Base-by-base conservation (phyloP, 1,139 yeast genomes). In the Eremothecium cymbalariae region DNA sequence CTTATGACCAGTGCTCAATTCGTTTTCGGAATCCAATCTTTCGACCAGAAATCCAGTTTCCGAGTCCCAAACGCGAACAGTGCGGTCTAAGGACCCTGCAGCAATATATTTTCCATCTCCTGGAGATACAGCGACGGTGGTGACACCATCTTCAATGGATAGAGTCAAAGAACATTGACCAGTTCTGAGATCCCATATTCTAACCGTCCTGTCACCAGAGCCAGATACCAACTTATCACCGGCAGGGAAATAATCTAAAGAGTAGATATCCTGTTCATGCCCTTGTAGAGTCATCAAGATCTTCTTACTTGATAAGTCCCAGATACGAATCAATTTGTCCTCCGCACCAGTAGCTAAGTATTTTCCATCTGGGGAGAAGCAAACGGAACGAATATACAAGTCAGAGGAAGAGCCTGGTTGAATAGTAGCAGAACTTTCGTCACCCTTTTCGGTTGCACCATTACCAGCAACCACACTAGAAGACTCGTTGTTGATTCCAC, bases 291-390 rank as follows among this genome's bases (percentile, higher is more conserved):
- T 77, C 65, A 85, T 84, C 43, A 84, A 79, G 53, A 90, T 84
- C 54, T 90, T 77, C 62, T 88, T 77, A 25, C 93, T 76, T 35
- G 82, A 73, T 58, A 90, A 75, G 60, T 90, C 96, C 98, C 98
- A 90, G 55, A 90, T 88, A 61, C 98, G 75, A 51, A 90, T 90
- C 56, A 85, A 77, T 62, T 85, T 86, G 64, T 90, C 98, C 64
- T 90, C 98, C 27, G 97, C 97, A 55, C 98, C 98, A 12, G 97
- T 90, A 21, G 97, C 97, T 53, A 90, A 72, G 51, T 74, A 82
- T 62, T 85, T 84, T 37, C 97, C 97, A 63, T 88, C 96, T 30
- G 97, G 97, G 2, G 95, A 83, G 65, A 90, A 88, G 59, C 97
- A 88, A 34, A 90, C 96, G 1, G 95, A 83, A 55, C 97, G 76